A percentile compares a stretch with the other conserved stretches of the same genome.
Conservation (phyloP, 208 protist genomes). For the Leptomonas pyrrhocoris region DNA sequence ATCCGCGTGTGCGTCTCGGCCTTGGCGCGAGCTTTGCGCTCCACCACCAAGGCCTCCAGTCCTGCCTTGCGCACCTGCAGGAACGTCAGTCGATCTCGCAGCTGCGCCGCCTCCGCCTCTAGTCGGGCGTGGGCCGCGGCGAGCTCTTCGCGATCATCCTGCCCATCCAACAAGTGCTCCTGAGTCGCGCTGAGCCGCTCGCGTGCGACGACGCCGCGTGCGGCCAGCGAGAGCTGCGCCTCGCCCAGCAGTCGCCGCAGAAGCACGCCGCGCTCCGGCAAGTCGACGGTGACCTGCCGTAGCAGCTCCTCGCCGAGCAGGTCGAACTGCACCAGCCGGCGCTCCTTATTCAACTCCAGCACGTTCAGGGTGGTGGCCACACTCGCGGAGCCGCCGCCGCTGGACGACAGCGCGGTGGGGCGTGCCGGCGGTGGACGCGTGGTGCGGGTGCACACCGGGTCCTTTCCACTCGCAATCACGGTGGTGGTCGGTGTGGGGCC, state of each 20-base stretch:
- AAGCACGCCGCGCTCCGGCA: conserved; percentile 66
- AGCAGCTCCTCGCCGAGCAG: conserved; percentile 57
- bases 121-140: conserved; percentile 18
- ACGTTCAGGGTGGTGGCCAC: conserved; percentile 48
- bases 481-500: no score
- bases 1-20: conserved; percentile 16
- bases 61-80: conserved; percentile 31
- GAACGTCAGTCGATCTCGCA: conserved; percentile 23
- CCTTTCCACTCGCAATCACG: no score
- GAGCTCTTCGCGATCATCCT: conserved; percentile 32
- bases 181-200: conserved; percentile 24
- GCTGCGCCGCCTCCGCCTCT: conserved; percentile 32
- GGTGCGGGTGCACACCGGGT: conserved; percentile 25
- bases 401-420: conserved; percentile 21
- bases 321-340: conserved; percentile 43
- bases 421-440: conserved; percentile 22
- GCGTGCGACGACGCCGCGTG: conserved; percentile 34
- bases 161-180: conserved; percentile 32
- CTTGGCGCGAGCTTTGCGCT: conserved; percentile 15
- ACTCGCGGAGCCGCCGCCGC: conserved; percentile 48
- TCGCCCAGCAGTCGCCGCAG: conserved; percentile 58
- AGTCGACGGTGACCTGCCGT: conserved; percentile 64
- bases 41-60: conserved; percentile 25
- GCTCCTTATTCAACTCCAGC: conserved; percentile 54
- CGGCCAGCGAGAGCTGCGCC: conserved; percentile 45